Evolutionary conservation across 805 yeast species (phyloP).

Genomic region (Wickerhamomyces xylosicus): DNA sequence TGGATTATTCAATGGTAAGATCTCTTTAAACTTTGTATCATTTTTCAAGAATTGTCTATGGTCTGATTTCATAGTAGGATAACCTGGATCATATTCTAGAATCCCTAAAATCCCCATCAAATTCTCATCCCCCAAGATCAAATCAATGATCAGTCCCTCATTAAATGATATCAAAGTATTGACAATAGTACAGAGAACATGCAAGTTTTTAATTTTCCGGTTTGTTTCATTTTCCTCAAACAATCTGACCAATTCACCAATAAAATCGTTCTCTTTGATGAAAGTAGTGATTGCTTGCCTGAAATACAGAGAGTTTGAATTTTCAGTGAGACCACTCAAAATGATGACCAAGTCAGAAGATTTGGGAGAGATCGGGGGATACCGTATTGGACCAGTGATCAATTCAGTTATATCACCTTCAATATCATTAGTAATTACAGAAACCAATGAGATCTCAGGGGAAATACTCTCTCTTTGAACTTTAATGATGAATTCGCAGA

Average conservation of each 20-base stretch:
- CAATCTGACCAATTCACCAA: conserved; percentile 37
- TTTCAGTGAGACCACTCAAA: conserved; percentile 44
- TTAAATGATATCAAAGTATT: conserved; percentile 65
- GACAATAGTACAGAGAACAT: conserved; percentile 60
- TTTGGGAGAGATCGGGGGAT: conserved; percentile 48
- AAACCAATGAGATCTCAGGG: conserved; percentile 63
- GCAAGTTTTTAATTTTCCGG: conserved; percentile 44
- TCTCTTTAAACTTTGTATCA: conserved; percentile 57
- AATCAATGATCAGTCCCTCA: conserved; percentile 51
- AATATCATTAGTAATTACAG: conserved; percentile 41
- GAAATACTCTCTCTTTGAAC: conserved; percentile 45
- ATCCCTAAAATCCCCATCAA: conserved; percentile 63
- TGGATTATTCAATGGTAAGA: conserved; percentile 49
- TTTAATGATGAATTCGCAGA: conserved; percentile 71
- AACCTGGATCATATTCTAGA: conserved; percentile 84
- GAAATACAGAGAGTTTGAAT: conserved; percentile 47
- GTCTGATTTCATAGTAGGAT: conserved; percentile 70
- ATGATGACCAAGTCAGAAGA: conserved; percentile 40
- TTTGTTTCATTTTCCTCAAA: conserved; percentile 48
- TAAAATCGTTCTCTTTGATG: conserved; percentile 42
- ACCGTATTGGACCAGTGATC: conserved; percentile 67
- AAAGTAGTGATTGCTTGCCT: conserved; percentile 48
- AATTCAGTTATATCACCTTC: conserved; percentile 60
- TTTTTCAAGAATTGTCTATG: conserved; percentile 56
- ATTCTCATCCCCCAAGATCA: conserved; percentile 40